A percentile compares a stretch with the other conserved stretches of the same genome.
These are phyloP conservation scores for Penicillium sp. DNA, from an alignment of 2,329 filamentous ascomycete species.

Conservation along the genomic window DNA sequence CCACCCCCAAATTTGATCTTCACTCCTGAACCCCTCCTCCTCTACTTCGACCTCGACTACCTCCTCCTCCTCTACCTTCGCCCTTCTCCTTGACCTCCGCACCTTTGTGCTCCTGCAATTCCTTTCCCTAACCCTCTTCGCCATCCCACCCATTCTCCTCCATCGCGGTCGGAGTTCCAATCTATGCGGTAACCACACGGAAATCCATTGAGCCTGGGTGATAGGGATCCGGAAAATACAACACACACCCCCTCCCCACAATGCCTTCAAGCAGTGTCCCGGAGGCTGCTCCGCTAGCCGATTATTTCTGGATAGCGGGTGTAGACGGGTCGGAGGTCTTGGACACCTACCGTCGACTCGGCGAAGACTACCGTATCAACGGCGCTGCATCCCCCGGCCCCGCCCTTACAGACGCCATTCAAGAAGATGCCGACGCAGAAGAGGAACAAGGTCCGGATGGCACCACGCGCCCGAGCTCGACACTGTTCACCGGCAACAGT, in stretches of 20 bases:
- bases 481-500: slow-evolving; percentile 19
- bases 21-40: slow-evolving; percentile 24
- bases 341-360: slow-evolving; percentile 47
- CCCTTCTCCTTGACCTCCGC: neutral
- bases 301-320: slow-evolving; percentile 68
- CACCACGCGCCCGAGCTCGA: slow-evolving; percentile 47
- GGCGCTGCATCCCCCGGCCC: slow-evolving; percentile 39
- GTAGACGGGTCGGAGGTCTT: slow-evolving; percentile 52
- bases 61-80: neutral
- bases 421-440: slow-evolving; percentile 63
- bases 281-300: slow-evolving; percentile 61
- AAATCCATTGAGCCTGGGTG: slow-evolving; percentile 15
- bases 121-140: slow-evolving; percentile 13
- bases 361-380: slow-evolving; percentile 47
- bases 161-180: slow-evolving; percentile 14
- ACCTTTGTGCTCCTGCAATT: slow-evolving; percentile 2
- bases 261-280: slow-evolving; percentile 40
- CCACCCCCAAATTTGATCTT: slow-evolving; percentile 30
- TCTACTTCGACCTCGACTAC: slow-evolving; percentile 11
- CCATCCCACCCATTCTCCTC: too few species aligned
- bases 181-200: slow-evolving; percentile 26
- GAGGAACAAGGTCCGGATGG: slow-evolving; percentile 47
- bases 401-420: slow-evolving; percentile 61
- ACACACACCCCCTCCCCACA: neutral
- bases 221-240: slow-evolving; percentile 16